These are phyloP conservation scores for Salix suchowensis DNA, from an alignment of 345 rosid genomes.

Conservation along the genomic window DNA sequence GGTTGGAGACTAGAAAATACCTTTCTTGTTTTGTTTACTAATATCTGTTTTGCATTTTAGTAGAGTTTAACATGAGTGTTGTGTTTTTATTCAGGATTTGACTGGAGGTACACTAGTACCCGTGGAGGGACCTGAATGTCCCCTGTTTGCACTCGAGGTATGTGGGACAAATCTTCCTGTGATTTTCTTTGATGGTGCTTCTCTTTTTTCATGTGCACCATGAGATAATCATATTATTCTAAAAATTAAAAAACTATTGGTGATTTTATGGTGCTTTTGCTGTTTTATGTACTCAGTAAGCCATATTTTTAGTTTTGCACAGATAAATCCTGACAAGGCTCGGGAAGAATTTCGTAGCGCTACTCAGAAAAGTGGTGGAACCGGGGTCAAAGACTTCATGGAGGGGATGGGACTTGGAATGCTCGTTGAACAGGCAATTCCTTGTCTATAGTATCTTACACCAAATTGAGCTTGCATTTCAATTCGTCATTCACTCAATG, in stretches of 20 bases:
- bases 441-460: slow-evolving; percentile 5
- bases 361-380: slow-evolving; percentile 65
- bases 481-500: not conserved
- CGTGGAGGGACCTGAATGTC: slow-evolving; percentile 87
- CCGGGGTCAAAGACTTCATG: slow-evolving; percentile 90
- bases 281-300: slow-evolving; percentile 1
- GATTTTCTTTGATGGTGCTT: slow-evolving; percentile 2
- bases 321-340: slow-evolving; percentile 94
- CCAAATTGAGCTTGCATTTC: not conserved
- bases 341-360: slow-evolving; percentile 87
- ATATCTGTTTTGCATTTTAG: not conserved
- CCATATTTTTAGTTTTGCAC: slow-evolving; percentile 33
- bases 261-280: not conserved
- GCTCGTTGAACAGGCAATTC: slow-evolving; percentile 78
- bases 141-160: slow-evolving; percentile 96
- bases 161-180: slow-evolving; percentile 9
- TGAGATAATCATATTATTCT: not conserved
- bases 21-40: slow-evolving; percentile 4
- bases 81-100: slow-evolving; percentile 52
- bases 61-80: not conserved
- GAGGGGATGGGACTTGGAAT: slow-evolving; percentile 97
- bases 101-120: slow-evolving; percentile 83
- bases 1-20: slow-evolving; percentile 32
- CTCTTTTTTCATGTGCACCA: not conserved
- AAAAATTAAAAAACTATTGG: not conserved